Percentiles rank a stretch among this genome's conserved stretches.
Conservation (phyloP, 176 grass and related monocot genomes). For the Musa troglodytarum region DNA sequence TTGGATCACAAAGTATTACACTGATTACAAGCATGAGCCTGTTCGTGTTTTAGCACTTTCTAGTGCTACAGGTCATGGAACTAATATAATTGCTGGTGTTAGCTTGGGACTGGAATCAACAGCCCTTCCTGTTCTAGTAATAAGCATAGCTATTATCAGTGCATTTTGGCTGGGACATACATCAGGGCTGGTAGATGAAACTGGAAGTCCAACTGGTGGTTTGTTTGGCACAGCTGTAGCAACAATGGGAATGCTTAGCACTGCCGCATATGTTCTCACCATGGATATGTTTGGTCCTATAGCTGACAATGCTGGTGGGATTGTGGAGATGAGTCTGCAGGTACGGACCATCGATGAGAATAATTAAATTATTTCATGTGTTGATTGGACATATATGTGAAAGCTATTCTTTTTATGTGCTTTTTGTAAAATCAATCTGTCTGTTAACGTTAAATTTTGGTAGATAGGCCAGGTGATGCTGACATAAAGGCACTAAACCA, state of each 20-base stretch:
- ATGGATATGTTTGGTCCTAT: constrained; percentile 99
- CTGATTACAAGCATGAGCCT: constrained; percentile 93
- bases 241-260: constrained; percentile 99
- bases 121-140: constrained; percentile 81
- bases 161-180: constrained; percentile 86
- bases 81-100: constrained; percentile 97
- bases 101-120: constrained; percentile 93
- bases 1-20: constrained; percentile 98
- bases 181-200: constrained; percentile 79
- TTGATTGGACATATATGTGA: background rate
- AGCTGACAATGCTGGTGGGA: constrained; percentile 97
- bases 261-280: constrained; percentile 95
- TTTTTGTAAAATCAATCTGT: background rate
- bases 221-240: constrained; percentile 97
- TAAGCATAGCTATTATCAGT: constrained; percentile 78
- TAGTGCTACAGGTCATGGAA: constrained; percentile 92
- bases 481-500: background rate
- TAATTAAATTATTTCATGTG: background rate
- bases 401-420: background rate
- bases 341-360: constrained; percentile 21
- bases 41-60: constrained; percentile 71
- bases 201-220: constrained; percentile 74
- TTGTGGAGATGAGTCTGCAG: constrained; percentile 99
- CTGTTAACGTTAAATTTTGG: background rate
- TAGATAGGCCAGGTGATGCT: background rate